Evolutionary conservation across 1,284 basidiomycete genomes (phyloP), one percentile per base, ranked within the genome.

Genomic region (Hypsizygus ulmarius): DNA sequence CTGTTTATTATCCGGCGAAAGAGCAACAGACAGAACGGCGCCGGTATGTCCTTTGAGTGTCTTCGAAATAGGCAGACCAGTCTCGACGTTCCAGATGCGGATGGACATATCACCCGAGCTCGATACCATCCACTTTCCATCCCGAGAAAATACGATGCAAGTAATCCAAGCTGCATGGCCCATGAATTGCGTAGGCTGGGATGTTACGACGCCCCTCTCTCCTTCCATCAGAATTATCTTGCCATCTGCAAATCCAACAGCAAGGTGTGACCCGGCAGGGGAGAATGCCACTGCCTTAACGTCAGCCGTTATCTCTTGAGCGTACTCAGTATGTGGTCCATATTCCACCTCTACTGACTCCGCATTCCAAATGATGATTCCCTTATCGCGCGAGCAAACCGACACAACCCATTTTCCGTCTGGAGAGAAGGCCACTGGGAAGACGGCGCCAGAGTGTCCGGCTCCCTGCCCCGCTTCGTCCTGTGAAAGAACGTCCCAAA

Each of bases 31-130:
- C 19, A 15, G 29, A 10, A 50, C 36, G 12, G 9, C 7, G 8
- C 37, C 15, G 15, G 42, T 40, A 34, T 50, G 43, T 11, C 19
- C 38, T 25, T 16, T 32, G 39, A 46, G 32, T 14, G 42, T 11
- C 4, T 36, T 37, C 11, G 15, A 36, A 10, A 34, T 29, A 6
- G 19, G 15, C 27, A 30, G 16, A 2, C 44, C 38, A 3, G 48
- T 39, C 10, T 35, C 28, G 7, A 36, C 19, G 34, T 47, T 36
- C 51, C 51, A 53, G 19, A 50, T 21, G 28, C 27, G 38, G 16
- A 53, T 35, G 4, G 34, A 18, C 6, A 18, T 27, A 39, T 50
- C 49, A 3, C 29, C 18, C 18, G 51, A 50, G 18, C 25, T 21
- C 34, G 29, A 25, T 15, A 21, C 43, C 15, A 47, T 32, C 12